Percentiles rank a stretch among this genome's conserved stretches.
Evolutionary conservation across 1,284 basidiomycete species (phyloP).

Genomic region (Pholiota adiposa): DNA sequence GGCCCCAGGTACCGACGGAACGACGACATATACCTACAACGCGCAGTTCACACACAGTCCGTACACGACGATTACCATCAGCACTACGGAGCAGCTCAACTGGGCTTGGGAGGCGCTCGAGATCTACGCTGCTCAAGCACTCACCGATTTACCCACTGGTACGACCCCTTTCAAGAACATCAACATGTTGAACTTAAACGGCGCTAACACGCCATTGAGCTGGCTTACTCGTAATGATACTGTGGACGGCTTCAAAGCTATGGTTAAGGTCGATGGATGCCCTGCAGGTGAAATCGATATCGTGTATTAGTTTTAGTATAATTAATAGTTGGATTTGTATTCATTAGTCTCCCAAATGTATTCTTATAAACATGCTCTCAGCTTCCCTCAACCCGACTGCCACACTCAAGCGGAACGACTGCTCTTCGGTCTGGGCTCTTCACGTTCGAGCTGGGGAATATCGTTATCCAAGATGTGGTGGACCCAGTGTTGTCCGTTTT

Average conservation of each 20-base stretch:
- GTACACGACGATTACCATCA: slow-evolving; percentile 7
- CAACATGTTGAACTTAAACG: slow-evolving; percentile 3
- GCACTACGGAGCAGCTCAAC: slow-evolving; percentile 12
- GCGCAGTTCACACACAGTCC: slow-evolving; percentile 10
- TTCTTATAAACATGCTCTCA: neutral
- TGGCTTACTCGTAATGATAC: slow-evolving; percentile 38
- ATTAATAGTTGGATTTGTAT: too few relatives aligned
- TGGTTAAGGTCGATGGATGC: slow-evolving; percentile 36
- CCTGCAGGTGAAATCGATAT: slow-evolving; percentile 28
- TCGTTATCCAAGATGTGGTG: too few relatives aligned
- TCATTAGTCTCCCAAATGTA: neutral
- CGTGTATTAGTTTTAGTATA: slow-evolving; percentile 2
- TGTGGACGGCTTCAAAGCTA: slow-evolving; percentile 34
- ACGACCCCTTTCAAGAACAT: slow-evolving; percentile 8
- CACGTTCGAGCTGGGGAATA: too few relatives aligned
- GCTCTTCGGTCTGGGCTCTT: too few relatives aligned
- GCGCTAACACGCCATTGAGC: neutral
- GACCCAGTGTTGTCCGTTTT: too few relatives aligned
- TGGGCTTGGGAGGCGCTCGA: slow-evolving; percentile 17
- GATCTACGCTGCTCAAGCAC: slow-evolving; percentile 6
- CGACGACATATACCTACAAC: slow-evolving; percentile 8
- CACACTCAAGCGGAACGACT: neutral
- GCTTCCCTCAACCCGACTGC: too few relatives aligned
- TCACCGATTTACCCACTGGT: slow-evolving; percentile 11
- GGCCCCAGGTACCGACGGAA: neutral